Evolutionary conservation across 208 protist genomes (phyloP).

Genomic region (Phytomonas francai): DNA sequence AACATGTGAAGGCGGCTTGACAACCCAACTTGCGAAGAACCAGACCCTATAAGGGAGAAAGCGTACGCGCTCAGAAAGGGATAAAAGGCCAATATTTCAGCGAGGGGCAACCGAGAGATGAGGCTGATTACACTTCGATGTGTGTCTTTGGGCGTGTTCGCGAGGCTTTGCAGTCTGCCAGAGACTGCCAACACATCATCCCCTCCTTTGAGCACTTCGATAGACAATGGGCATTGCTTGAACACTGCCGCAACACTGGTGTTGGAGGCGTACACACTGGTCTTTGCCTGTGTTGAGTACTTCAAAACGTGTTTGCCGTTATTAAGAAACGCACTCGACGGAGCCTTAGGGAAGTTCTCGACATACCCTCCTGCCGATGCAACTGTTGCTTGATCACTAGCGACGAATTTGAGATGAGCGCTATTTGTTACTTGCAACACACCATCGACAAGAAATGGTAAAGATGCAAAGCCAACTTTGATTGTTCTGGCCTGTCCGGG

Average conservation of each 20-base stretch:
- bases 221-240: slow-evolving; percentile 31
- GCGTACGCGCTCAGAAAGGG: slow-evolving; percentile 70
- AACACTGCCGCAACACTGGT: slow-evolving; percentile 53
- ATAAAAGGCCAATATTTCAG: slow-evolving; percentile 82
- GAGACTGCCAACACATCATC: slow-evolving; percentile 31
- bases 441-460: slow-evolving; percentile 63
- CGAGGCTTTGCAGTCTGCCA: slow-evolving; percentile 24
- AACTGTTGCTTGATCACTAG: slow-evolving; percentile 52
- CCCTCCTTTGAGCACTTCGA: slow-evolving; percentile 24
- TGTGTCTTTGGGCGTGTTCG: slow-evolving; percentile 18
- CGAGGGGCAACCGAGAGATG: slow-evolving; percentile 59
- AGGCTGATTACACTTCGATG: slow-evolving; percentile 43
- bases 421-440: slow-evolving; percentile 58
- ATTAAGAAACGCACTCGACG: slow-evolving; percentile 47
- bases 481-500: slow-evolving; percentile 31
- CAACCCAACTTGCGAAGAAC: slow-evolving; percentile 50
- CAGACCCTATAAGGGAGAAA: slow-evolving; percentile 69
- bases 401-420: slow-evolving; percentile 66
- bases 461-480: slow-evolving; percentile 70
- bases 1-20: slow-evolving; percentile 66
- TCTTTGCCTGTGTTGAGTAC: slow-evolving; percentile 53
- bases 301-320: slow-evolving; percentile 46
- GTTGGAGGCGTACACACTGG: slow-evolving; percentile 77
- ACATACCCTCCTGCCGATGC: slow-evolving; percentile 70
- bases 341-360: slow-evolving; percentile 60